Evolutionary conservation across 2,329 filamentous ascomycete genomes (phyloP), one percentile per base, ranked within the genome.

Genomic region (Apiospora pterosperma): DNA sequence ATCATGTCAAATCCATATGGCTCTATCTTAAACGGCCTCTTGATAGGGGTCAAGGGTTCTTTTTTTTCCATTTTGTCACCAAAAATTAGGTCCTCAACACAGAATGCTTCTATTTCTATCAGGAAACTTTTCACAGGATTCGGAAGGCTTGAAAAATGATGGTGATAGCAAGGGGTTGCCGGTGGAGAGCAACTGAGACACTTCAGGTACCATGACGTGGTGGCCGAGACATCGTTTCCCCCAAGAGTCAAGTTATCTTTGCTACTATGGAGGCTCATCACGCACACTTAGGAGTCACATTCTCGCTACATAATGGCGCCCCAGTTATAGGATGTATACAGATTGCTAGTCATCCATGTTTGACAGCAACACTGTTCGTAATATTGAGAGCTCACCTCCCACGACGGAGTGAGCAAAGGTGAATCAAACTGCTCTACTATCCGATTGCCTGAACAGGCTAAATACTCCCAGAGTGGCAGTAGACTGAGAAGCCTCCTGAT

Each of bases 381-480:
- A 19, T n/a, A 21, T 3, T 21, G 8, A 4, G n/a, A 11, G 12
- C 23, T 4, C 1, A 2, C 4, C 2, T 21, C n/a, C 3, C 3
- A n/a, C 5, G 5, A n/a, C n/a, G n/a, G n/a, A n/a, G n/a, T n/a
- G n/a, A n/a, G n/a, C n/a, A n/a, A n/a, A n/a, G n/a, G n/a, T n/a
- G n/a, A n/a, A n/a, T n/a, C n/a, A n/a, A n/a, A n/a, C n/a, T n/a
- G n/a, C n/a, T n/a, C n/a, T n/a, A n/a, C n/a, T n/a, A n/a, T n/a
- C n/a, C n/a, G n/a, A n/a, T n/a, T n/a, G n/a, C n/a, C n/a, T n/a
- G n/a, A n/a, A n/a, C n/a, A n/a, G n/a, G n/a, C n/a, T n/a, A n/a
- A n/a, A n/a, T n/a, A n/a, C n/a, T n/a, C n/a, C n/a, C n/a, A n/a
- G n/a, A n/a, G n/a, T n/a, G n/a, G n/a, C n/a, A n/a, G n/a, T n/a